phyloP scores from a whole-genome alignment of 1,284 basidiomycete species.

The Tilletia walkeri region DNA sequence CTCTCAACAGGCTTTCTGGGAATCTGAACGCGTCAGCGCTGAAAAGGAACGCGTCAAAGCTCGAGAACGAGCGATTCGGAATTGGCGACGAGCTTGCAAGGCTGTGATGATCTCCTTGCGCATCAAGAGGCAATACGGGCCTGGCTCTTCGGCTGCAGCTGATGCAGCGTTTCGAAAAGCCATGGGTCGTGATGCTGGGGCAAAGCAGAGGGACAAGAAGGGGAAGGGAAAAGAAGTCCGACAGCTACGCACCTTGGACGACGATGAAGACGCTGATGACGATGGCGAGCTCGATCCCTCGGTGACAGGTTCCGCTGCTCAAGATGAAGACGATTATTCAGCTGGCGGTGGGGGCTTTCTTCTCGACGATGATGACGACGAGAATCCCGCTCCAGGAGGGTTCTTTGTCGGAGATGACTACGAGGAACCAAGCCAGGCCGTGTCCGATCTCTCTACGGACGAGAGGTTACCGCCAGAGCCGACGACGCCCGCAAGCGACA shows the following conservation, averaged over 20 bases:
- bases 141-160: slow-evolving; percentile 9
- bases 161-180: slow-evolving; percentile 11
- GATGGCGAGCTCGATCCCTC: not conserved
- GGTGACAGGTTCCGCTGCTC: not conserved
- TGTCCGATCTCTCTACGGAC: not conserved
- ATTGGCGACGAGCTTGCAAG: slow-evolving; percentile 82
- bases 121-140: slow-evolving; percentile 73
- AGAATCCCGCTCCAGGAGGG: slow-evolving; percentile 14
- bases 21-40: slow-evolving; percentile 73
- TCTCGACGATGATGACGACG: slow-evolving; percentile 1
- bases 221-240: slow-evolving; percentile 12
- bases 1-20: slow-evolving; percentile 71
- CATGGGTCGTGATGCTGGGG: slow-evolving; percentile 18
- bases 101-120: slow-evolving; percentile 81
- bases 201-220: not conserved
- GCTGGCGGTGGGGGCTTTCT: slow-evolving; percentile 4
- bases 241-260: slow-evolving; percentile 8
- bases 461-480: no score
- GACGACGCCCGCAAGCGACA: no score
- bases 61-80: slow-evolving; percentile 77
- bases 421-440: not conserved
- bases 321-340: not conserved
- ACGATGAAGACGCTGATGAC: slow-evolving; percentile 9
- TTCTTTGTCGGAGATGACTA: slow-evolving; percentile 14
- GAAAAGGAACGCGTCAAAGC: slow-evolving; percentile 74